phyloP scores from a whole-genome alignment of 495 filamentous ascomycete species.

The Neurospora discreta region DNA sequence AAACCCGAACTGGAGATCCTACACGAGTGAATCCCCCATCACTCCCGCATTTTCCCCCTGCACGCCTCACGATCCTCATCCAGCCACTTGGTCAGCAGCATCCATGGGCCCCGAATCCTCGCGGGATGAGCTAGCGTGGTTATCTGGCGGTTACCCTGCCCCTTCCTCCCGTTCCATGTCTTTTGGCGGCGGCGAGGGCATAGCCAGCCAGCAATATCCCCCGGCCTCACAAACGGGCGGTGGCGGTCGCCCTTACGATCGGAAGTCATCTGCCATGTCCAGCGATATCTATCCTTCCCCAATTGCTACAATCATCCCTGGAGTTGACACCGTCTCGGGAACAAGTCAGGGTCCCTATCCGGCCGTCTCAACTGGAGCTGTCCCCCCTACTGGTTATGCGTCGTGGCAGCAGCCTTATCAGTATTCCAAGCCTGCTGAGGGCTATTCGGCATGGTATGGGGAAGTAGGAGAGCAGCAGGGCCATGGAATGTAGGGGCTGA shows the following conservation, averaged over 20 bases:
- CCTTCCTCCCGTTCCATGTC: conserved; percentile 33
- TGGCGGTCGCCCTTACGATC: conserved; percentile 22
- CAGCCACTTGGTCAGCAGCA: conserved; percentile 30
- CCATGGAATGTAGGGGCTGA: background rate
- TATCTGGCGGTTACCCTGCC: conserved; percentile 20
- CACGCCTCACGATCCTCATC: conserved; percentile 25
- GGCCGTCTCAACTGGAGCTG: conserved; percentile 31
- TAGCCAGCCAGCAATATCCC: conserved; percentile 21
- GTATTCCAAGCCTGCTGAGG: conserved; percentile 25
- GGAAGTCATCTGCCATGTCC: conserved; percentile 21
- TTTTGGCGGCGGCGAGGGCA: conserved; percentile 29
- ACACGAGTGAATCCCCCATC: conserved; percentile 27
- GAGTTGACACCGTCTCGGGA: conserved; percentile 26
- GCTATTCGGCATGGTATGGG: conserved; percentile 33
- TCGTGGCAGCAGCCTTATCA: conserved; percentile 35
- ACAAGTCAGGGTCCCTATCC: conserved; percentile 21
- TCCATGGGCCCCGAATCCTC: conserved; percentile 21
- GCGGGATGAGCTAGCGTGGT: conserved; percentile 28
- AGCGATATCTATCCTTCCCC: conserved; percentile 28
- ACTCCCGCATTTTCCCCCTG: conserved; percentile 31
- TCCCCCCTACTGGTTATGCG: conserved; percentile 27
- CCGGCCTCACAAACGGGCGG: conserved; percentile 20
- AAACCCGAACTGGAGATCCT: conserved; percentile 27
- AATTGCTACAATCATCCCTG: conserved; percentile 26
- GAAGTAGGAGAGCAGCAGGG: conserved; percentile 18